Evolutionary conservation across 768 basidiomycete species (phyloP), one percentile per base, ranked within the genome.

Genomic region (Xerocomellus intermedius): DNA sequence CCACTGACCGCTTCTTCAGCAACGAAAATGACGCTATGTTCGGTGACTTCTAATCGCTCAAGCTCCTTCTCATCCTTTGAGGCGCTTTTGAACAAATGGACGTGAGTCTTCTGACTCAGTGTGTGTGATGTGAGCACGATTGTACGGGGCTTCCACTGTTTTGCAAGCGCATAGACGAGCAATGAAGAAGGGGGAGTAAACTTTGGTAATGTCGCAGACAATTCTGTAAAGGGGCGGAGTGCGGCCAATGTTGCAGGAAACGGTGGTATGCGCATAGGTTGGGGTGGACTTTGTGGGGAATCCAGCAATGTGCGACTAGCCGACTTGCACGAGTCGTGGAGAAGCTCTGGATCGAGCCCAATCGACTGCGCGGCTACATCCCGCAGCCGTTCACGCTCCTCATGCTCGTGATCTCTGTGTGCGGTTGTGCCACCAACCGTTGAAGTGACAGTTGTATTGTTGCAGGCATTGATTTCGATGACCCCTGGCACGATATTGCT

Each of bases 301-400:
- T 60, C 60, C 5, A 65, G 28, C 1, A 59, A 63, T 3, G 57
- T 53, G 0, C 28, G 51, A 42, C 60, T 56, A 1, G 59, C 50
- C 7, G 59, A 58, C 42, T 42, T 60, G 57, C 67, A 70, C 5
- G 71, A 59, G 33, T 72, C 67, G 24, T 79, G 76, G n/a, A 79
- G 64, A 42, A 82, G 74, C 33, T 77, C 78, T 10, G 82, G 79
- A 52, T 76, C 79, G 32, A 91, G 74, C 7, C 90, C 90, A 44
- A 92, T 84, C 13, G 86, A 82, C 63, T 89, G 84, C 0, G 89
- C 90, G 17, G 90, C 90, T 37, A 81, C 83, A 51, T 87, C 85
- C 32, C 88, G 76, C 32, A 92, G 72, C n/a, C 87, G 81, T 58
- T 87, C 82, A 10, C 90, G 81, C 62, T 91, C 89, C 64, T 86